Conservation (phyloP, 2,329 filamentous ascomycete species). For the Beauveria bassiana region DNA sequence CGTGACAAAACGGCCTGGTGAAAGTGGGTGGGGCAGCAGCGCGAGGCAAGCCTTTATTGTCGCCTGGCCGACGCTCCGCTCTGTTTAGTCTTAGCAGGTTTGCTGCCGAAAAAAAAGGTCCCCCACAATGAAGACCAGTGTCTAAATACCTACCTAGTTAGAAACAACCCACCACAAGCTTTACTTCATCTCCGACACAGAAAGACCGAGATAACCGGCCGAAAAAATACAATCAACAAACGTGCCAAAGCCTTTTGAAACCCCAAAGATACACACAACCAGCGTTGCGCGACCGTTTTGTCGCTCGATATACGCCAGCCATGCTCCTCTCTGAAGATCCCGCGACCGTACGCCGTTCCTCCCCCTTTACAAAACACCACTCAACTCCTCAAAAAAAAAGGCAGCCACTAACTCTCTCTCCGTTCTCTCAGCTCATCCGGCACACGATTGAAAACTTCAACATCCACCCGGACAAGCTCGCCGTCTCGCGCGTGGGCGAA, state of each 20-base stretch:
- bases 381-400: not conserved
- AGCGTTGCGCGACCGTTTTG: not conserved
- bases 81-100: slow-evolving; percentile 6
- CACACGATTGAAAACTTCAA: slow-evolving; percentile 95
- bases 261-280: not conserved
- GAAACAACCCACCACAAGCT: not conserved
- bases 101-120: slow-evolving; percentile 4
- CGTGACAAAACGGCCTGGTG: not conserved
- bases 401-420: not conserved
- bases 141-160: not conserved
- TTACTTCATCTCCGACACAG: no score
- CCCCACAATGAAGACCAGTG: not conserved
- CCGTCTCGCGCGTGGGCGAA: slow-evolving; percentile 75
- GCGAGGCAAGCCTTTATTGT: slow-evolving; percentile 17
- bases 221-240: no score
- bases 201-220: no score
- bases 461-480: slow-evolving; percentile 78
- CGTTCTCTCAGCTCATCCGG: slow-evolving; percentile 62
- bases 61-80: slow-evolving; percentile 22
- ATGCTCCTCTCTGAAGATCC: slow-evolving; percentile 96
- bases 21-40: not conserved
- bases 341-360: slow-evolving; percentile 58
- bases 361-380: not conserved
- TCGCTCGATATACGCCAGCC: slow-evolving; percentile 13
- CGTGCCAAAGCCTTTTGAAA: no score